A percentile compares a stretch with the other conserved stretches of the same genome.
These are phyloP conservation scores for Lecanosticta acicola DNA, from an alignment of 2,329 filamentous ascomycete species.

Conservation along the genomic window DNA sequence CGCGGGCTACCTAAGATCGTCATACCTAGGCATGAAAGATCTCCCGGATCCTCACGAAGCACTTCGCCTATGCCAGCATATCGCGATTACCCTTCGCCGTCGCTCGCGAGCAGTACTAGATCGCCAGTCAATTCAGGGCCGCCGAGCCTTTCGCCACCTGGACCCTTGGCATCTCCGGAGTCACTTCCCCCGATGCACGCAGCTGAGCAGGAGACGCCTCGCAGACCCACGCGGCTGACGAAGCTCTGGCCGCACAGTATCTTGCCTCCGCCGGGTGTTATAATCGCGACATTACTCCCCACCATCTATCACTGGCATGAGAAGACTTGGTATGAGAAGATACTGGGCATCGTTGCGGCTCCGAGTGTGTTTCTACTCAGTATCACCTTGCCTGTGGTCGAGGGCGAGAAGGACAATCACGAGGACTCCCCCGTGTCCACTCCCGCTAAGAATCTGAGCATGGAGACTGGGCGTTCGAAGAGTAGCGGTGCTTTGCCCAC, in stretches of 20 bases:
- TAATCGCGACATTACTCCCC: constrained; percentile 75
- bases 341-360: constrained; percentile 75
- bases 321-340: constrained; percentile 78
- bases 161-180: constrained; percentile 27
- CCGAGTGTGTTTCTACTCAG: constrained; percentile 86
- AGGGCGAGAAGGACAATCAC: constrained; percentile 51
- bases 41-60: constrained; percentile 35
- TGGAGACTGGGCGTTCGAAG: constrained; percentile 13
- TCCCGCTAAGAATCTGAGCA: constrained; percentile 12
- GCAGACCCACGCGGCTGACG: constrained; percentile 37
- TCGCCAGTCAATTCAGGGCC: constrained; percentile 31
- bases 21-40: constrained; percentile 33
- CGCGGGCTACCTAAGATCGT: constrained; percentile 37
- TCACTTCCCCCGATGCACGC: constrained; percentile 34
- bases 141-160: constrained; percentile 54
- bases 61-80: constrained; percentile 64
- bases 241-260: constrained; percentile 75
- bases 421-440: constrained; percentile 3
- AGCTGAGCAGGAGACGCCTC: constrained; percentile 20
- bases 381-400: constrained; percentile 85
- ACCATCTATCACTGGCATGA: constrained; percentile 75
- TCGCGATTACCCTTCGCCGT: constrained; percentile 44
- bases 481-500: constrained; percentile 9
- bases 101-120: constrained; percentile 34
- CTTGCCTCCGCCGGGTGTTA: constrained; percentile 64